These are phyloP conservation scores for Corymbia calophylla DNA, from an alignment of 441 rosid species.

Conservation along the genomic window DNA sequence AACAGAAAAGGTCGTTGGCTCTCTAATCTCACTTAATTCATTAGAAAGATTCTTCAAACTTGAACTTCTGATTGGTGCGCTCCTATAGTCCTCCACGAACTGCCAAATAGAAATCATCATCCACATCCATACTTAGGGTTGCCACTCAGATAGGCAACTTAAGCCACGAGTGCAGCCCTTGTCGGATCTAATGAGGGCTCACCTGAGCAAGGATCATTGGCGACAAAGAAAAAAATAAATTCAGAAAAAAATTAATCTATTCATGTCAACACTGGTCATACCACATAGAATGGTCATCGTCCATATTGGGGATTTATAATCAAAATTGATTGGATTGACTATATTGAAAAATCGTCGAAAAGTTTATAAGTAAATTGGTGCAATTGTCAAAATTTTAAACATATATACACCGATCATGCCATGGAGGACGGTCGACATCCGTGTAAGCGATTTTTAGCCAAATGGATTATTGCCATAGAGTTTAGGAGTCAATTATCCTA, in stretches of 20 bases:
- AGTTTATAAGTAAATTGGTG: too few species aligned
- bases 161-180: rapidly evolving
- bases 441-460: too few species aligned
- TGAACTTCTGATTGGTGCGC: background rate
- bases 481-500: too few species aligned
- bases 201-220: too few species aligned
- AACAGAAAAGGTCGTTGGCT: background rate
- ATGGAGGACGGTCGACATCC: too few species aligned
- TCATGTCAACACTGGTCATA: too few species aligned
- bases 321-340: rapidly evolving
- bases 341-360: too few species aligned
- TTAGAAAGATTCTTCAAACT: background rate
- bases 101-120: background rate
- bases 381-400: background rate
- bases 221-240: background rate
- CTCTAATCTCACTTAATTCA: background rate
- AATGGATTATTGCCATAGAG: too few species aligned
- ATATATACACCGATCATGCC: too few species aligned
- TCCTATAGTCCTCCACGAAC: background rate
- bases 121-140: background rate
- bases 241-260: too few species aligned
- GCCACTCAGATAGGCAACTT: background rate
- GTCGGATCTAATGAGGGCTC: rapidly evolving
- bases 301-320: too few species aligned
- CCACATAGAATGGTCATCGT: rapidly evolving